phyloP scores from a whole-genome alignment of 306 rosid species.

The Dalbergia cochinchinensis region DNA sequence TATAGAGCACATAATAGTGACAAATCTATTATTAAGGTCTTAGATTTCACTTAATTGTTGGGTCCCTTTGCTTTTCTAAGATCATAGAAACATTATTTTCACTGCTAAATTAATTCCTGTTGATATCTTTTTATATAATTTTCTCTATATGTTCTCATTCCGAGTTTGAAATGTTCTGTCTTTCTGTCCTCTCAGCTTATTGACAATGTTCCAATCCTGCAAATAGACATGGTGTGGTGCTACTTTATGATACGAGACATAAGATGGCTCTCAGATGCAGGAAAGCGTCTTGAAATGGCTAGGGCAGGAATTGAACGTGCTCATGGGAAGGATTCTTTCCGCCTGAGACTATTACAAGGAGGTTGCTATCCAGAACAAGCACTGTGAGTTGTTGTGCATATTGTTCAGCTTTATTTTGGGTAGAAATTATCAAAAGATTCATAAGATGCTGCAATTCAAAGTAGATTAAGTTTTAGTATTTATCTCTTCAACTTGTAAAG shows the following conservation, averaged over 20 bases:
- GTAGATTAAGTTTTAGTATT: constrained; percentile 33
- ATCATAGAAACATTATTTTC: constrained; percentile 16
- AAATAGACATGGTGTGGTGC: constrained; percentile 99
- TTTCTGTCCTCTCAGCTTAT: constrained; percentile 65
- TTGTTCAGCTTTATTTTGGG: constrained; percentile 16
- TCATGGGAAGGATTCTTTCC: constrained; percentile 84
- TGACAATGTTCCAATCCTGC: constrained; percentile 92
- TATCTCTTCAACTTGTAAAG: constrained; percentile 22
- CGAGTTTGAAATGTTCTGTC: constrained; percentile 37
- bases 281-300: constrained; percentile 80
- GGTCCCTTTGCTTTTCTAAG: not conserved
- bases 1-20: not conserved
- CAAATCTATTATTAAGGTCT: constrained; percentile 12
- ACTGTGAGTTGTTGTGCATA: constrained; percentile 62
- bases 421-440: constrained; percentile 1
- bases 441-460: constrained; percentile 10
- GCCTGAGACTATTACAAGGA: constrained; percentile 79
- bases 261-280: constrained; percentile 85
- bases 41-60: not conserved
- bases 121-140: constrained; percentile 38
- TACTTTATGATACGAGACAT: constrained; percentile 95
- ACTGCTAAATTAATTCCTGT: not conserved
- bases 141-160: constrained; percentile 1
- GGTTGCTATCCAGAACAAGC: constrained; percentile 91
- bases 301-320: constrained; percentile 80